Conservation (phyloP, 805 yeast genomes). For the Hanseniaspora meyeri region DNA sequence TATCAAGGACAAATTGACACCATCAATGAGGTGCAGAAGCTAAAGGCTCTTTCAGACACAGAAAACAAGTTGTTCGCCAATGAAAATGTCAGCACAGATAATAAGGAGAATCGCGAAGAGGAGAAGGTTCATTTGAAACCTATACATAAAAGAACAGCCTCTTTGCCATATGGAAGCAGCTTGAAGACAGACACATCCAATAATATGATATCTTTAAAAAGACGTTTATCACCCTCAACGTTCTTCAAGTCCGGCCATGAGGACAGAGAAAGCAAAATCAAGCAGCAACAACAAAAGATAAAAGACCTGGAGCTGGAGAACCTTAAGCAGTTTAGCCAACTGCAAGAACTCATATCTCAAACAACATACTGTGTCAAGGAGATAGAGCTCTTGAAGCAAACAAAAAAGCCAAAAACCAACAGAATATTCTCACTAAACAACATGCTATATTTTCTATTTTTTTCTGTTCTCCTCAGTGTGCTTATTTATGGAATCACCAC, state of each 20-base stretch:
- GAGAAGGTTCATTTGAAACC: neutral
- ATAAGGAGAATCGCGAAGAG: neutral
- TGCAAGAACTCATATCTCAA: constrained; percentile 11
- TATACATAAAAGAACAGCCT: constrained; percentile 10
- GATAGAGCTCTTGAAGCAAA: constrained; percentile 2
- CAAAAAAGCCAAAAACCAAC: neutral
- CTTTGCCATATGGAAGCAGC: constrained; percentile 1
- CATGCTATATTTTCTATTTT: neutral
- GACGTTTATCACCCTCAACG: constrained; percentile 10
- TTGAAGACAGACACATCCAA: neutral
- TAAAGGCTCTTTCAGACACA: constrained; percentile 1
- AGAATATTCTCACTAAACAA: neutral
- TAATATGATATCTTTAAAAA: constrained; percentile 6
- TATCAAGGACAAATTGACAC: constrained; percentile 12
- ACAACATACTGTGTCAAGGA: constrained; percentile 11
- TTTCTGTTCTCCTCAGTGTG: neutral
- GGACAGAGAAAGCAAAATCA: constrained; percentile 9
- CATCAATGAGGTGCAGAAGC: constrained; percentile 9
- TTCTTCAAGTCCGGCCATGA: constrained; percentile 6
- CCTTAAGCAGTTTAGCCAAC: constrained; percentile 8
- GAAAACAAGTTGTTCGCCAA: neutral
- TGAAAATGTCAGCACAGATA: neutral
- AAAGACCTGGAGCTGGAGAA: constrained; percentile 4
- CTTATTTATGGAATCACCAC: neutral
- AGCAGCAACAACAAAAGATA: constrained; percentile 6